Percentiles rank a stretch among this genome's conserved stretches.
phyloP scores from a whole-genome alignment of 2,329 filamentous ascomycete species.

The Aschersonia sp. region DNA sequence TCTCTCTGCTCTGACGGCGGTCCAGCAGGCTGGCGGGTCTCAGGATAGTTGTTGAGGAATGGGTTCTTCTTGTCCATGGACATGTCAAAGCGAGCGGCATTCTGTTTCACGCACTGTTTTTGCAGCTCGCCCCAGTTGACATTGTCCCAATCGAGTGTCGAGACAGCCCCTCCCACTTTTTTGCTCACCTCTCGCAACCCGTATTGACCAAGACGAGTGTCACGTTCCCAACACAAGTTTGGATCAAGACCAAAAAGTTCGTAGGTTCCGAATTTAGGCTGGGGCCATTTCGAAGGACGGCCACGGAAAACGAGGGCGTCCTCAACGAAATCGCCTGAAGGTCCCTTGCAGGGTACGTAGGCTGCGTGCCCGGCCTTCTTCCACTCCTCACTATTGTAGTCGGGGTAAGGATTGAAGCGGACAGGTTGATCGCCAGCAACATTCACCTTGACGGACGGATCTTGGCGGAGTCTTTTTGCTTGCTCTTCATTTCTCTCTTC shows the following conservation, averaged over 20 bases:
- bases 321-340: slow-evolving; percentile 40
- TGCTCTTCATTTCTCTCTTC: slow-evolving; percentile 20
- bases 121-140: slow-evolving; percentile 62
- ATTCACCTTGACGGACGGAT: slow-evolving; percentile 18
- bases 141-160: slow-evolving; percentile 40
- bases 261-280: slow-evolving; percentile 48
- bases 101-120: slow-evolving; percentile 47
- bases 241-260: slow-evolving; percentile 43
- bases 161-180: slow-evolving; percentile 22
- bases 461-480: slow-evolving; percentile 14
- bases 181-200: slow-evolving; percentile 36
- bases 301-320: slow-evolving; percentile 53
- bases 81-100: slow-evolving; percentile 47
- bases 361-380: slow-evolving; percentile 37
- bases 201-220: slow-evolving; percentile 55
- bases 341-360: slow-evolving; percentile 50
- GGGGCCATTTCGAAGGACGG: slow-evolving; percentile 41
- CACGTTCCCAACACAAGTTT: slow-evolving; percentile 51
- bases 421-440: slow-evolving; percentile 32
- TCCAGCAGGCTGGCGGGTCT: slow-evolving; percentile 10
- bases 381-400: slow-evolving; percentile 52
- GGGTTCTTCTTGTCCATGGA: slow-evolving; percentile 25
- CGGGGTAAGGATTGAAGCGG: slow-evolving; percentile 56
- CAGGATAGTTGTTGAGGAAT: slow-evolving; percentile 26
- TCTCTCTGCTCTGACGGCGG: slow-evolving; percentile 5